Conservation (phyloP, 768 basidiomycete species). For the Boletus eberwhitei region DNA sequence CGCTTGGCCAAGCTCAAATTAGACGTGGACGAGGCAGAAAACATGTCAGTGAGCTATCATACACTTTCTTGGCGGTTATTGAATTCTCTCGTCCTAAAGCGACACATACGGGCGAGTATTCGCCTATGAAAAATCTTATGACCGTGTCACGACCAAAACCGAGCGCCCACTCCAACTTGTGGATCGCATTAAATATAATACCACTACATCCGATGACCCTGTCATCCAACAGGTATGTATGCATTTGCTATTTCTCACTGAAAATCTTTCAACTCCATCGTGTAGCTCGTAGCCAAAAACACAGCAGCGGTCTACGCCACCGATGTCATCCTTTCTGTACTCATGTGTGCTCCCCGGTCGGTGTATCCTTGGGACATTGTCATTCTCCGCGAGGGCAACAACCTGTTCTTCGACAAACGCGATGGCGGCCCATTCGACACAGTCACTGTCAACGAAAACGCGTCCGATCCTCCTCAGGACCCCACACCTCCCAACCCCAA, state of each 20-base stretch:
- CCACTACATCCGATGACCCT: conserved; percentile 97
- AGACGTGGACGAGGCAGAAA: conserved; percentile 91
- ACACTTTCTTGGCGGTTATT: neutral
- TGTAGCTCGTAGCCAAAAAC: conserved; percentile 73
- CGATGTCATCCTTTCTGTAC: conserved; percentile 88
- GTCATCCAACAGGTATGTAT: conserved; percentile 80
- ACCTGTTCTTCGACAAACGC: conserved; percentile 95
- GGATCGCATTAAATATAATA: conserved; percentile 95
- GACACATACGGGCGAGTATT: conserved; percentile 87
- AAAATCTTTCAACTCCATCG: conserved; percentile 6
- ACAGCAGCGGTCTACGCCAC: conserved; percentile 90
- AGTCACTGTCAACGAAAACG: conserved; percentile 98
- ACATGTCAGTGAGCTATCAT: conserved; percentile 58
- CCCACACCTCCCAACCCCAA: conserved; percentile 74
- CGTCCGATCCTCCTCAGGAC: conserved; percentile 89
- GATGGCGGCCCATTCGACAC: conserved; percentile 97
- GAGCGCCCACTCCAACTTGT: conserved; percentile 88
- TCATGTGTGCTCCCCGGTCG: conserved; percentile 95
- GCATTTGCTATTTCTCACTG: neutral
- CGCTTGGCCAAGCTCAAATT: conserved; percentile 86
- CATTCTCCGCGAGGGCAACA: conserved; percentile 88
- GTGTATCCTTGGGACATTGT: conserved; percentile 99
- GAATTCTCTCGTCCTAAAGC: conserved; percentile 37
- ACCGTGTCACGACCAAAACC: conserved; percentile 91
- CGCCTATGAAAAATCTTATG: conserved; percentile 91